phyloP scores from a whole-genome alignment of 1,284 basidiomycete genomes.

The Trametes hirsuta region DNA sequence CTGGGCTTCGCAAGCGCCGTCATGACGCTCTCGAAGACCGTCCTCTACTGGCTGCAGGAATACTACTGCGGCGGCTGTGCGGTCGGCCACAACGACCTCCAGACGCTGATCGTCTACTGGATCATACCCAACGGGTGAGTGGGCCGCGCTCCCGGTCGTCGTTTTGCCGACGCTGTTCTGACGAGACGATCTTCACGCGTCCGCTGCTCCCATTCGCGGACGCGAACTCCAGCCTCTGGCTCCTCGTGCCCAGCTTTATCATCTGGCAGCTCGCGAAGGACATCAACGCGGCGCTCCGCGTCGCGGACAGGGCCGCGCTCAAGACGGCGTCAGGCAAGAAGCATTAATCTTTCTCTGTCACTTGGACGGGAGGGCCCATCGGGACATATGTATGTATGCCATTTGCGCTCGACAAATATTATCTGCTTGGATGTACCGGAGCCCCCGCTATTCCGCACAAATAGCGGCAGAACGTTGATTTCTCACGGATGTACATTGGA shows the following conservation, averaged over 20 bases:
- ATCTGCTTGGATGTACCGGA: not conserved
- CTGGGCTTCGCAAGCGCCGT: constrained; percentile 73
- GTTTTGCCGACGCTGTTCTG: constrained; percentile 1
- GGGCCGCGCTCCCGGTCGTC: constrained; percentile 4
- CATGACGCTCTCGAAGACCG: constrained; percentile 86
- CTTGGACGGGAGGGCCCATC: no score
- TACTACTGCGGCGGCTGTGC: constrained; percentile 73
- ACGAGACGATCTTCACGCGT: not conserved
- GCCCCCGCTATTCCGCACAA: no score
- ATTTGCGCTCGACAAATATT: not conserved
- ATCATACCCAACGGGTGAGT: constrained; percentile 80
- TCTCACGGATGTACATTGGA: constrained; percentile 13
- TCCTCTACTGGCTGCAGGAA: constrained; percentile 82
- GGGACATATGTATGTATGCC: no score
- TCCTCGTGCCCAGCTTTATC: constrained; percentile 69
- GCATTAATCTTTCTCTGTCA: constrained; percentile 15
- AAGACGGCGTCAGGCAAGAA: constrained; percentile 34
- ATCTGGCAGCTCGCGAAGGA: constrained; percentile 59
- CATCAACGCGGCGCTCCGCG: constrained; percentile 48
- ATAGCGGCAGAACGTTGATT: not conserved
- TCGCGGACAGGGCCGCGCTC: constrained; percentile 35
- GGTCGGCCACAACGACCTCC: constrained; percentile 72
- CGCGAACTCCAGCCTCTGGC: constrained; percentile 58
- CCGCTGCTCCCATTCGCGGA: not conserved
- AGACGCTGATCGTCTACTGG: constrained; percentile 64